A percentile compares a stretch with the other conserved stretches of the same genome.
phyloP scores from a whole-genome alignment of 2,329 filamentous ascomycete species.

The Didymella arachidicola region DNA sequence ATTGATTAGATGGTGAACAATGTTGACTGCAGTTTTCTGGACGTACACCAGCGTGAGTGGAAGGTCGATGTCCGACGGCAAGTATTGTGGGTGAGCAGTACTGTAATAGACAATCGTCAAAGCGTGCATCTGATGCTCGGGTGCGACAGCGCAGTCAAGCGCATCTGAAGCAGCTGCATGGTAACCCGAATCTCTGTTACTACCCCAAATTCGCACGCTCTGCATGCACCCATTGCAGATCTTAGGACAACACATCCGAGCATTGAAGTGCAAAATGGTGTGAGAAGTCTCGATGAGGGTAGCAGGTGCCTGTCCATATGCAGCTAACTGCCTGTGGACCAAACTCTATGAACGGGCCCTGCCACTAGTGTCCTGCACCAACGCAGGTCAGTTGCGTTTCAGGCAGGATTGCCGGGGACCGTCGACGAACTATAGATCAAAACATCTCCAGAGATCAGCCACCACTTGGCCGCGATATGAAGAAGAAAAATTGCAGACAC shows the following conservation, averaged over 20 bases:
- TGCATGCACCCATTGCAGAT: constrained; percentile 9
- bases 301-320: constrained; percentile 9
- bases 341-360: constrained; percentile 11
- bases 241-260: not conserved
- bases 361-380: constrained; percentile 14
- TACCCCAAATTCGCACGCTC: not conserved
- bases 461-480: not conserved
- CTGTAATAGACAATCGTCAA: not conserved
- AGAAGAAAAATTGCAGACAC: not conserved
- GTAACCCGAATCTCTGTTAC: constrained; percentile 1
- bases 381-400: constrained; percentile 5
- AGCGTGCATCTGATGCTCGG: not conserved
- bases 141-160: not conserved
- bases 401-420: constrained; percentile 12
- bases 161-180: constrained; percentile 2
- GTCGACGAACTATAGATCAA: not conserved
- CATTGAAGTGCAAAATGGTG: not conserved
- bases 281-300: constrained; percentile 4
- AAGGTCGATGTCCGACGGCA: not conserved
- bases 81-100: not conserved
- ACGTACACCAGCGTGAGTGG: not conserved
- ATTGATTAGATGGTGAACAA: not conserved
- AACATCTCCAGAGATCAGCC: not conserved
- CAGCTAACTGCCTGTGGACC: constrained; percentile 16
- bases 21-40: not conserved